Percentiles rank a stretch among this genome's conserved stretches.
These are phyloP conservation scores for Aechmea fasciata DNA, from an alignment of 176 grass and related monocot species.

Conservation along the genomic window DNA sequence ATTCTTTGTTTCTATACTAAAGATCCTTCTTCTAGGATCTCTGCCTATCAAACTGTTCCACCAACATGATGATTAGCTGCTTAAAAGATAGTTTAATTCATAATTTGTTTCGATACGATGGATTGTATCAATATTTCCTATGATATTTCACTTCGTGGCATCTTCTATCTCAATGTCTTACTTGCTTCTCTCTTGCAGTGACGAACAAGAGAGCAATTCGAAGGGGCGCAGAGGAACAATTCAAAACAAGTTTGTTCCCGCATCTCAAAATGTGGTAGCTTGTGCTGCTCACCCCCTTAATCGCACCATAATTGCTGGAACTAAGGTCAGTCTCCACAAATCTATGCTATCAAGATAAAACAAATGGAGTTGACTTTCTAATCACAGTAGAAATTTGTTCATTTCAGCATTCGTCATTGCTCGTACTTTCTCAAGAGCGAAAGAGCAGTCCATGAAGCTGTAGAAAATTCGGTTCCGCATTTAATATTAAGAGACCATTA, in stretches of 20 bases:
- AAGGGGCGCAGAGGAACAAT: constrained; percentile 23
- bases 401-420: constrained; percentile 56
- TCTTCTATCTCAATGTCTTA: background rate
- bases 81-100: background rate
- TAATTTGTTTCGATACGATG: background rate
- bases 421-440: constrained; percentile 59
- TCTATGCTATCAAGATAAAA: background rate
- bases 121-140: constrained; percentile 2
- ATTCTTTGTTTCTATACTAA: background rate
- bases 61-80: background rate
- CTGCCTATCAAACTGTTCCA: background rate
- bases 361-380: background rate
- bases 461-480: no score
- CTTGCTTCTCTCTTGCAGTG: constrained; percentile 37
- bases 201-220: constrained; percentile 30
- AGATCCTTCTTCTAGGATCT: background rate
- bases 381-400: constrained; percentile 13
- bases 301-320: constrained; percentile 58
- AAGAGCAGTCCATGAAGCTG: background rate
- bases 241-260: constrained; percentile 60
- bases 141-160: background rate
- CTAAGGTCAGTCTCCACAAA: constrained; percentile 47
- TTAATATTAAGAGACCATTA: background rate
- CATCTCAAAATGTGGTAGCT: constrained; percentile 52
- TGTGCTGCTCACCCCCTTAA: constrained; percentile 65